Evolutionary conservation across 495 filamentous ascomycete species (phyloP).

Genomic region (Tuber borchii): DNA sequence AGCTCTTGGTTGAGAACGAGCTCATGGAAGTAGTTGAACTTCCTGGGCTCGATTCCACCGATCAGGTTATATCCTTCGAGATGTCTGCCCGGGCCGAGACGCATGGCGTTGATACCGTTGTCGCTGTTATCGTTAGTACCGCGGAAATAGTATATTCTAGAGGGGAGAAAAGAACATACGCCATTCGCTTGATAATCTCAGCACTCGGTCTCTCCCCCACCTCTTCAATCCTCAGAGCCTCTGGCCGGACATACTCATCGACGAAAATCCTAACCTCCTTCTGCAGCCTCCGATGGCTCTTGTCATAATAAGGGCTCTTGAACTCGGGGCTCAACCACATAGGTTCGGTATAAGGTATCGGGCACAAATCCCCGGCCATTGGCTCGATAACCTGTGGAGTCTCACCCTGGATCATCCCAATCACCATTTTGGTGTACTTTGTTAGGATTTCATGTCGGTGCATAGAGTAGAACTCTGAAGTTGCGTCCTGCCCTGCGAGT

Average conservation of each 20-base stretch:
- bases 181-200: constrained; percentile 71
- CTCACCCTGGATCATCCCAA: constrained; percentile 70
- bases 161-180: constrained; percentile 34
- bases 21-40: constrained; percentile 86
- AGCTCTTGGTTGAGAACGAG: constrained; percentile 69
- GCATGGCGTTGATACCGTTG: constrained; percentile 70
- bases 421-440: constrained; percentile 67
- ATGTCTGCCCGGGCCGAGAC: constrained; percentile 76
- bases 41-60: constrained; percentile 64
- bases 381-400: constrained; percentile 66
- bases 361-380: constrained; percentile 61
- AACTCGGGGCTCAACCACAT: constrained; percentile 73
- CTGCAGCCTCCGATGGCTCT: constrained; percentile 64
- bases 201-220: constrained; percentile 69
- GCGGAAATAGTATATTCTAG: too few relatives aligned
- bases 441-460: constrained; percentile 82
- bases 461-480: constrained; percentile 84
- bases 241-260: constrained; percentile 62
- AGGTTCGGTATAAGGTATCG: constrained; percentile 68
- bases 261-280: constrained; percentile 68
- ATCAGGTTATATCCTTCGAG: constrained; percentile 63
- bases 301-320: constrained; percentile 76
- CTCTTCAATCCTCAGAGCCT: constrained; percentile 71
- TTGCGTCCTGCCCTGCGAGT: constrained; percentile 91
- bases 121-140: constrained; percentile 35